Conservation (phyloP, 805 yeast species). For the Candida ovalis region DNA sequence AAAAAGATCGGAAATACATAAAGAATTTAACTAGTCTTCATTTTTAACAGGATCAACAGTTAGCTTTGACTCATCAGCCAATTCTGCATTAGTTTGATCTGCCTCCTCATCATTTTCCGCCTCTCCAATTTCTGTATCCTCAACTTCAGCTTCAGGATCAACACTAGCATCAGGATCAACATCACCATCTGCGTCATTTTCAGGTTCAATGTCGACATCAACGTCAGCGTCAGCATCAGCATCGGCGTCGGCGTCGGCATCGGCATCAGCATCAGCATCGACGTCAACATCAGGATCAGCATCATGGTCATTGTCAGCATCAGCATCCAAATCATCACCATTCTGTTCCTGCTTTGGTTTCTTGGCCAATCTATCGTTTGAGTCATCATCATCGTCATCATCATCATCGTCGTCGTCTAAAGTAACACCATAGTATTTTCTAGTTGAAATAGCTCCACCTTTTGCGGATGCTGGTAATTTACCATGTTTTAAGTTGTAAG, state of each 20-base stretch:
- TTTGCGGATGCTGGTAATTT: slow-evolving; percentile 4
- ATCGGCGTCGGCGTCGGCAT: slow-evolving; percentile 4
- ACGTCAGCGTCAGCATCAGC: slow-evolving; percentile 3
- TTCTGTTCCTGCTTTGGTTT: slow-evolving; percentile 3
- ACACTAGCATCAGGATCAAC: not conserved
- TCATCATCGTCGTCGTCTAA: slow-evolving; percentile 5
- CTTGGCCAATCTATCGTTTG: not conserved
- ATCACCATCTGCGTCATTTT: slow-evolving; percentile 2
- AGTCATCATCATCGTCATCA: slow-evolving; percentile 3
- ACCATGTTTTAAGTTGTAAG: slow-evolving; percentile 26
- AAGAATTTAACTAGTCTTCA: not conserved
- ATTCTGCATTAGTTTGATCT: slow-evolving; percentile 12
- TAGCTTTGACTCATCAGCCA: slow-evolving; percentile 3
- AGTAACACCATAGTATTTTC: not conserved
- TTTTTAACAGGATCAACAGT: slow-evolving; percentile 8
- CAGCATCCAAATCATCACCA: not conserved
- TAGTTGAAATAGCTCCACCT: slow-evolving; percentile 1
- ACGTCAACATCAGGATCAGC: slow-evolving; percentile 3
- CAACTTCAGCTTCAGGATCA: not conserved
- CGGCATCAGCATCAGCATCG: slow-evolving; percentile 5
- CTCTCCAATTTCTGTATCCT: not conserved
- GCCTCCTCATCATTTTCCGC: slow-evolving; percentile 1
- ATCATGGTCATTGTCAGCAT: not conserved
- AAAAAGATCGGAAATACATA: not conserved
- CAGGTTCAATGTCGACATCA: slow-evolving; percentile 4